phyloP scores from a whole-genome alignment of 2,329 filamentous ascomycete species.

The Fusarium dlaminii region DNA sequence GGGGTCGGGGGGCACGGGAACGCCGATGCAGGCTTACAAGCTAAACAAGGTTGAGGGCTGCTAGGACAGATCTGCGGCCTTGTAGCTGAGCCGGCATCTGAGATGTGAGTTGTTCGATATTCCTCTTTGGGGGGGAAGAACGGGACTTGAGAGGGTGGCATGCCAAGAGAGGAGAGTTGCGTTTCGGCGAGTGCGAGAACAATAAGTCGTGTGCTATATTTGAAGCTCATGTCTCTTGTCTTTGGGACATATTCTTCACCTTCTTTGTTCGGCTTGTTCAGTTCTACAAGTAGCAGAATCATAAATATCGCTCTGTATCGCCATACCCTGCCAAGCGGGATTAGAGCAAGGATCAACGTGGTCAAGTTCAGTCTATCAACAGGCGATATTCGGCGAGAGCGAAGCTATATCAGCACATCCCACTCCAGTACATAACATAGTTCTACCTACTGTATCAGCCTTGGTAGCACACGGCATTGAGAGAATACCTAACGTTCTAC shows the following conservation, averaged over 20 bases:
- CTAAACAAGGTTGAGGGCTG: slow-evolving; percentile 22
- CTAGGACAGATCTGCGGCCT: slow-evolving; percentile 36
- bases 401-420: slow-evolving; percentile 15
- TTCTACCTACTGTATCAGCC: not conserved
- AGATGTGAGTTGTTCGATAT: slow-evolving; percentile 8
- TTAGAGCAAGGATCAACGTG: slow-evolving; percentile 23
- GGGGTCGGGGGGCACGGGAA: slow-evolving; percentile 20
- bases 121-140: not conserved
- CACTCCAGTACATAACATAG: not conserved
- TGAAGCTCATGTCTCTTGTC: slow-evolving; percentile 2
- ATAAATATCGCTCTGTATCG: not conserved
- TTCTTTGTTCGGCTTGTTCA: slow-evolving; percentile 4
- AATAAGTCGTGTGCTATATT: not conserved
- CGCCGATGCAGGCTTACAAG: slow-evolving; percentile 36
- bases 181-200: slow-evolving; percentile 31
- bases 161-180: slow-evolving; percentile 3
- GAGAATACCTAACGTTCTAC: not conserved
- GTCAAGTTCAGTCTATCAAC: slow-evolving; percentile 9
- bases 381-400: slow-evolving; percentile 32
- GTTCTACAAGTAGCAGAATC: not conserved
- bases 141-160: slow-evolving; percentile 5
- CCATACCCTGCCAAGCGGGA: slow-evolving; percentile 1
- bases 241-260: not conserved
- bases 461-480: slow-evolving; percentile 16
- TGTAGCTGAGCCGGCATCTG: slow-evolving; percentile 35